Percentiles rank a stretch among this genome's conserved stretches.
phyloP scores from a whole-genome alignment of 805 yeast species.

The Saccharomycopsis capsularis region DNA sequence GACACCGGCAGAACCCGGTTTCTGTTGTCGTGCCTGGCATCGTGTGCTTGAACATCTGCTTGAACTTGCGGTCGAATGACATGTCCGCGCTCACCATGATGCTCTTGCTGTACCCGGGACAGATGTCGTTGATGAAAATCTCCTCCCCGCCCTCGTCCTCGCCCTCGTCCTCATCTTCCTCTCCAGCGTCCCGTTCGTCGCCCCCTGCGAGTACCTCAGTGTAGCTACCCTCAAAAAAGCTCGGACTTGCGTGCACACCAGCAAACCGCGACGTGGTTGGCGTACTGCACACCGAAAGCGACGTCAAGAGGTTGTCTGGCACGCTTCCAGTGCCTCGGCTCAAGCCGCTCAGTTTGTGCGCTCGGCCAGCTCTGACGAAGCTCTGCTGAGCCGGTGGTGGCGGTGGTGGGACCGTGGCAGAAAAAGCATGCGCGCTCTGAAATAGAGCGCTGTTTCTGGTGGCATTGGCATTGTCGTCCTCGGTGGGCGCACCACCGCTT shows the following conservation, averaged over 20 bases:
- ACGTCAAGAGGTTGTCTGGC: not conserved
- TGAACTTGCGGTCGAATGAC: constrained; percentile 8
- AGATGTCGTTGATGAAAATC: constrained; percentile 18
- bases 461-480: not conserved
- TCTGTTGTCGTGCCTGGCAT: not conserved
- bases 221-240: not conserved
- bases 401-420: too few species aligned
- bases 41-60: constrained; percentile 10
- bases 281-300: not conserved
- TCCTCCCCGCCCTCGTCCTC: not conserved
- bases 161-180: not conserved
- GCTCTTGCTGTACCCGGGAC: constrained; percentile 19
- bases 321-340: not conserved
- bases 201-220: not conserved
- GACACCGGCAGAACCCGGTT: not conserved
- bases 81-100: constrained; percentile 13
- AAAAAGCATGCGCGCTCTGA: too few species aligned
- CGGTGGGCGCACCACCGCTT: not conserved
- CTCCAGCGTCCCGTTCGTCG: not conserved
- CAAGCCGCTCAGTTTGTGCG: not conserved
- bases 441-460: not conserved
- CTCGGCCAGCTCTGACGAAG: not conserved
- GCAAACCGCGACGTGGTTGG: not conserved
- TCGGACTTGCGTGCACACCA: not conserved
- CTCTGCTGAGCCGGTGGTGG: too few species aligned